These are phyloP conservation scores for Teunomyces pallodes DNA, from an alignment of 805 yeast species.

Conservation along the genomic window DNA sequence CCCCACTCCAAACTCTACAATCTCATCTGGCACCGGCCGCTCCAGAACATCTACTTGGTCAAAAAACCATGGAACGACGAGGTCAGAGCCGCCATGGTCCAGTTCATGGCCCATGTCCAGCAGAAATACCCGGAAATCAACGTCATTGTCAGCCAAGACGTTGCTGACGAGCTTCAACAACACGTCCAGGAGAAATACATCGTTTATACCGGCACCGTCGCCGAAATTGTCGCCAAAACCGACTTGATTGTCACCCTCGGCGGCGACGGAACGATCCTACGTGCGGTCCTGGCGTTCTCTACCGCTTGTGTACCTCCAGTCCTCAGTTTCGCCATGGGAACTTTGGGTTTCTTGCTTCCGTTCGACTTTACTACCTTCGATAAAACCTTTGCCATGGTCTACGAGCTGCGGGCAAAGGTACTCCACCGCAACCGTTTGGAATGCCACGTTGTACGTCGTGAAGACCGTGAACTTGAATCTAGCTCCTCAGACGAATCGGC, in stretches of 20 bases:
- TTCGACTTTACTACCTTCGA: conserved; percentile 68
- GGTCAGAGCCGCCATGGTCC: conserved; percentile 64
- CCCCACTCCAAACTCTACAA: conserved; percentile 61
- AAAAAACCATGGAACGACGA: conserved; percentile 78
- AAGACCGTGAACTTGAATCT: conserved; percentile 12
- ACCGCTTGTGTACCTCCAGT: conserved; percentile 82
- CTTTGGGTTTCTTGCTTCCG: conserved; percentile 85
- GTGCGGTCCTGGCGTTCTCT: conserved; percentile 78
- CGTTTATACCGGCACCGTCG: conserved; percentile 56
- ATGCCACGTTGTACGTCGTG: conserved; percentile 54
- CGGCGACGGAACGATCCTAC: conserved; percentile 93
- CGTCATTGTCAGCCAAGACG: conserved; percentile 73
- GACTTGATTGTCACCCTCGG: conserved; percentile 86
- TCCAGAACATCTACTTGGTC: conserved; percentile 72
- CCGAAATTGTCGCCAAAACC: conserved; percentile 60
- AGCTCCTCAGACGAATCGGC: background rate
- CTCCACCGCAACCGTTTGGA: conserved; percentile 76
- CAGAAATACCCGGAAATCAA: conserved; percentile 67
- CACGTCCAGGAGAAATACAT: conserved; percentile 3
- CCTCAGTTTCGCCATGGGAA: conserved; percentile 83
- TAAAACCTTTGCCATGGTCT: conserved; percentile 63
- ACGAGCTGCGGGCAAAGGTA: conserved; percentile 66
- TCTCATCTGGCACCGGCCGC: conserved; percentile 68
- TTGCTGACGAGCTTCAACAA: conserved; percentile 59
- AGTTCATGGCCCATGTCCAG: conserved; percentile 61